Percentiles rank a stretch among this genome's conserved stretches.
Evolutionary conservation across 345 rosid species (phyloP).

Genomic region (Eucalyptus melliodora): DNA sequence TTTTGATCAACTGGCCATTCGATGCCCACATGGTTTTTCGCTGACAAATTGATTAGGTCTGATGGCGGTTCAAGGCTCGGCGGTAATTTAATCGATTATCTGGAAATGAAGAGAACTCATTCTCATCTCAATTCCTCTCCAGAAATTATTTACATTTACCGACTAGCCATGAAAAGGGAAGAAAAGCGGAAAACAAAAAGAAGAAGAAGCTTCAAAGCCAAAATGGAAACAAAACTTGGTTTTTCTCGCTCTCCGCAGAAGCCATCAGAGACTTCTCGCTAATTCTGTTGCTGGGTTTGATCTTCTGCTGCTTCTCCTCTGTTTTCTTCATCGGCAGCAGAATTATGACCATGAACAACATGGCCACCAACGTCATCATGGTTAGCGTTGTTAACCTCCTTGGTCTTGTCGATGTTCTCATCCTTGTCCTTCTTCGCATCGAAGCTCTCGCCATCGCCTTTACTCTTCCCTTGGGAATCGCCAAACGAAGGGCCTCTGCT

Average conservation of each 20-base stretch:
- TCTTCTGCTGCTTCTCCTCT: neutral
- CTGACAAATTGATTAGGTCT: neutral
- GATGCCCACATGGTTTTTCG: neutral
- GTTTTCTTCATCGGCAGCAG: neutral
- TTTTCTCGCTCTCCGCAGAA: neutral
- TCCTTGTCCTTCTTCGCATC: neutral
- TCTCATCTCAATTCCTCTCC: neutral
- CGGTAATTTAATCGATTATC: neutral
- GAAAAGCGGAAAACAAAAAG: neutral
- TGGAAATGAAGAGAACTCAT: neutral
- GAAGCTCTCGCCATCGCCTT: neutral
- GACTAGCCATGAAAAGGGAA: neutral
- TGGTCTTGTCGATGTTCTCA: neutral
- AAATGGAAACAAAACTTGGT: neutral
- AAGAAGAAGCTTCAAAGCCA: neutral
- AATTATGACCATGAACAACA: neutral
- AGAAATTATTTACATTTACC: neutral
- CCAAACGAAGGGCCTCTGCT: slow-evolving; percentile 26
- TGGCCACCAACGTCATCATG: neutral
- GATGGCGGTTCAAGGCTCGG: neutral
- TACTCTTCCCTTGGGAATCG: slow-evolving; percentile 8
- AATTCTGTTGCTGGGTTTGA: neutral
- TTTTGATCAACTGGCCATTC: neutral
- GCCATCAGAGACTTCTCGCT: neutral
- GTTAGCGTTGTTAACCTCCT: neutral